Conservation (phyloP, 2,329 filamentous ascomycete species). For the Diaporthe capsici region DNA sequence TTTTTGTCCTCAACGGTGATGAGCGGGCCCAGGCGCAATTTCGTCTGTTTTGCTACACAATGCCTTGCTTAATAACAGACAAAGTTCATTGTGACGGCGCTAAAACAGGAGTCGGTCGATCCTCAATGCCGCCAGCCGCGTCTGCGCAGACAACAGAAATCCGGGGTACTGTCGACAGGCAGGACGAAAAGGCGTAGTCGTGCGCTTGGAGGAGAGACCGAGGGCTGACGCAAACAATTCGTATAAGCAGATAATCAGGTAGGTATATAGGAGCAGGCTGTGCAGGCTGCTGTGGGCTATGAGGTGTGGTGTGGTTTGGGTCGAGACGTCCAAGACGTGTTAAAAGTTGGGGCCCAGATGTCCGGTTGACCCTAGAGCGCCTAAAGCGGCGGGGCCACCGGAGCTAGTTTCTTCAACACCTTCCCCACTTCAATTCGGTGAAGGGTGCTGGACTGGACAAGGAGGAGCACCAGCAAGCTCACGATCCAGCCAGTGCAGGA, state of each 20-base stretch:
- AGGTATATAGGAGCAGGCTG: not conserved
- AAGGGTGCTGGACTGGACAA: not conserved
- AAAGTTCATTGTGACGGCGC: slow-evolving; percentile 27
- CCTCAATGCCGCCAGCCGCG: not conserved
- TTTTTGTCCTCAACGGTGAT: slow-evolving; percentile 26
- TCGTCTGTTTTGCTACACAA: slow-evolving; percentile 13
- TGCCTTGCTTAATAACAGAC: not conserved
- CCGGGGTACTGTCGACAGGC: not conserved
- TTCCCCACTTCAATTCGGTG: slow-evolving; percentile 29
- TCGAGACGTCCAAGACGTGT: slow-evolving; percentile 15
- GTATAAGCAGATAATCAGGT: not conserved
- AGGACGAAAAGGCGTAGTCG: not conserved
- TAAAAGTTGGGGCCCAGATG: slow-evolving; percentile 29
- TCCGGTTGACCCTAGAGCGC: slow-evolving; percentile 14
- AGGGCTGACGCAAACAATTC: not conserved
- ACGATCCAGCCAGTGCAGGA: slow-evolving; percentile 9
- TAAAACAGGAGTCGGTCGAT: slow-evolving; percentile 16
- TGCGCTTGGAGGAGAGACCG: not conserved
- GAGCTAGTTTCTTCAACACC: slow-evolving; percentile 35
- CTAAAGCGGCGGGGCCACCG: slow-evolving; percentile 26
- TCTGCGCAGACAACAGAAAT: slow-evolving; percentile 8
- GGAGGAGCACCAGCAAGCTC: not conserved
- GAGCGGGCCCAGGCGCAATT: slow-evolving; percentile 22
- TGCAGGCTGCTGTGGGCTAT: slow-evolving; percentile 5
- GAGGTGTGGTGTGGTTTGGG: slow-evolving; percentile 10